Evolutionary conservation across 768 basidiomycete species (phyloP).

Genomic region (Sutorius australiensis): DNA sequence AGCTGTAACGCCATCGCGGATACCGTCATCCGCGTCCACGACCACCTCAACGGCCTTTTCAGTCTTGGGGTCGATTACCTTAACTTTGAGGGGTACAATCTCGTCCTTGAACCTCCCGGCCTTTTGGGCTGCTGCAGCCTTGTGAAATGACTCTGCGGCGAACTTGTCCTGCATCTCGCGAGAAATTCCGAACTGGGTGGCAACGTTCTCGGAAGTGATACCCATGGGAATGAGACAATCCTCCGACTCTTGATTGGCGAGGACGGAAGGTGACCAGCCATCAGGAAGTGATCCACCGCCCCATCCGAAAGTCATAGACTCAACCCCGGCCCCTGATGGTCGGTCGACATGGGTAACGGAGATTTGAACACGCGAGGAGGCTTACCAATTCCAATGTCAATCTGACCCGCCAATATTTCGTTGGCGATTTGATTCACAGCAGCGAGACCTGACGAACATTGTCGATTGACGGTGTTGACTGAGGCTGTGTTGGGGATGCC

Average conservation of each 20-base stretch:
- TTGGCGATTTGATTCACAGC: conserved; percentile 82
- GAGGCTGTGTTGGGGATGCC: conserved; percentile 77
- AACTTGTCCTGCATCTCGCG: conserved; percentile 81
- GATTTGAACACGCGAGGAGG: conserved; percentile 1
- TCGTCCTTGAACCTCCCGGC: conserved; percentile 79
- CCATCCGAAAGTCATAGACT: conserved; percentile 84
- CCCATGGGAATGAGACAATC: conserved; percentile 91
- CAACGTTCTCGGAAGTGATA: conserved; percentile 93
- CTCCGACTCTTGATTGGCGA: conserved; percentile 62
- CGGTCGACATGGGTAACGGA: conserved; percentile 2
- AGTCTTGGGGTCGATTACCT: conserved; percentile 68
- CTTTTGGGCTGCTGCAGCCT: conserved; percentile 76
- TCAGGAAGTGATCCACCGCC: conserved; percentile 55
- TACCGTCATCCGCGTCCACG: conserved; percentile 81
- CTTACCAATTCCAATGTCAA: conserved; percentile 85
- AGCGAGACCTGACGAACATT: conserved; percentile 85
- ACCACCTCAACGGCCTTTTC: conserved; percentile 62
- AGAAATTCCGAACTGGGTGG: conserved; percentile 67
- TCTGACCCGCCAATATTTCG: conserved; percentile 73
- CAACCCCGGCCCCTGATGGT: conserved; percentile 71
- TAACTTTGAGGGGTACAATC: conserved; percentile 76
- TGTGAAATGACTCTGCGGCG: conserved; percentile 79
- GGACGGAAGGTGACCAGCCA: conserved; percentile 60
- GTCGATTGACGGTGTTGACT: conserved; percentile 83
- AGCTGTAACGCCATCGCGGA: conserved; percentile 78